A percentile compares a stretch with the other conserved stretches of the same genome.
These are phyloP conservation scores for Isoetes engelmannii DNA, from an alignment of 83 land plant genomes.

Conservation along the genomic window DNA sequence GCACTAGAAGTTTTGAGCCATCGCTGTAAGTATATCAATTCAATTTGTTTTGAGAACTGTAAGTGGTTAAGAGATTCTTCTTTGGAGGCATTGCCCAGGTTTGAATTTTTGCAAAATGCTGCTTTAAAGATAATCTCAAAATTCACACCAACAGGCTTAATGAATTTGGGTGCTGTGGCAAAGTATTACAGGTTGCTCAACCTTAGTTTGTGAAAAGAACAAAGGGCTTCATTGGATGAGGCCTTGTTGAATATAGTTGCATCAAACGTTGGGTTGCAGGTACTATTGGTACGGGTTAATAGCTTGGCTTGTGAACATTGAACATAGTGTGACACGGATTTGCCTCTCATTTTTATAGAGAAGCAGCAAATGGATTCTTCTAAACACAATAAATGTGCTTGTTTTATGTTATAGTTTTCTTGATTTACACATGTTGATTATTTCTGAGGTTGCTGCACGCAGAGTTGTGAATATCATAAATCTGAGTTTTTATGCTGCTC, in stretches of 20 bases:
- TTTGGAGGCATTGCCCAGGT: slow-evolving; percentile 19
- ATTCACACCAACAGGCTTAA: slow-evolving; percentile 31
- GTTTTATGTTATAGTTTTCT: too few relatives aligned
- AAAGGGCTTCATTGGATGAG: slow-evolving; percentile 16
- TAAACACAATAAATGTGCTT: too few relatives aligned
- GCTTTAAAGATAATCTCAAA: slow-evolving; percentile 20
- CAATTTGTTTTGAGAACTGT: slow-evolving; percentile 21
- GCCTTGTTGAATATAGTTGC: slow-evolving; percentile 15
- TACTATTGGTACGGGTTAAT: slow-evolving; percentile 24
- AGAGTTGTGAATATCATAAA: too few relatives aligned
- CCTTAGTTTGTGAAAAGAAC: slow-evolving; percentile 21
- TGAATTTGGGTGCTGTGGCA: slow-evolving; percentile 22
- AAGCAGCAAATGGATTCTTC: too few relatives aligned
- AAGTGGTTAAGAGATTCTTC: slow-evolving; percentile 20
- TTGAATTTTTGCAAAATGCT: slow-evolving; percentile 22
- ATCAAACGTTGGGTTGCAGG: slow-evolving; percentile 24
- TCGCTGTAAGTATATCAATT: slow-evolving; percentile 16
- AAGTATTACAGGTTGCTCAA: slow-evolving; percentile 17
- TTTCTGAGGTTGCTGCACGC: too few relatives aligned
- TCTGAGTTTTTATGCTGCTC: too few relatives aligned
- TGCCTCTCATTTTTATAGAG: too few relatives aligned
- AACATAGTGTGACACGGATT: too few relatives aligned
- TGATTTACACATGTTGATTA: too few relatives aligned
- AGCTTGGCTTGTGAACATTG: slow-evolving; percentile 37
- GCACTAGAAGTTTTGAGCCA: slow-evolving; percentile 15